Percentiles rank a stretch among this genome's conserved stretches.
These are phyloP conservation scores for Fusarium brevicatenulatum DNA, from an alignment of 2,329 filamentous ascomycete species.

Conservation along the genomic window DNA sequence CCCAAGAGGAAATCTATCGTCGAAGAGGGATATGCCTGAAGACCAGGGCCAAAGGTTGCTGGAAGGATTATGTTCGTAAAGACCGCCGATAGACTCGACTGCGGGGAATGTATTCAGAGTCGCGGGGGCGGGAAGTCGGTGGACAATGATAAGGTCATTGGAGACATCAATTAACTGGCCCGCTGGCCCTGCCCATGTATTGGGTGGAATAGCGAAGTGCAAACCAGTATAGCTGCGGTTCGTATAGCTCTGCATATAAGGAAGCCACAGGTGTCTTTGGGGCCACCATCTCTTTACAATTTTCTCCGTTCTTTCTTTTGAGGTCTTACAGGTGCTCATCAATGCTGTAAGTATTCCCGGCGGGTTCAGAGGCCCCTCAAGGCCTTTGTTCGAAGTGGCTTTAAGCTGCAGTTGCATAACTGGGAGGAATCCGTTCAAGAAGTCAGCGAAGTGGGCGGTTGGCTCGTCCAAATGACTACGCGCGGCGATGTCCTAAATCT, in stretches of 20 bases:
- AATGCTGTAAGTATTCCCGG: not conserved
- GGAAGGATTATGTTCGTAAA: not conserved
- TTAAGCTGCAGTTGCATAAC: not conserved
- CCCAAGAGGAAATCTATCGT: no score
- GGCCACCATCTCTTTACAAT: not conserved
- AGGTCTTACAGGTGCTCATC: fast-evolving
- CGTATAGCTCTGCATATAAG: not conserved
- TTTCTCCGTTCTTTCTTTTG: fast-evolving
- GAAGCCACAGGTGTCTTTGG: not conserved
- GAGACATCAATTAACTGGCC: not conserved
- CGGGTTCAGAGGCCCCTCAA: not conserved
- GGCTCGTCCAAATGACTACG: not conserved
- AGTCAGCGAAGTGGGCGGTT: not conserved
- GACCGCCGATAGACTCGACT: not conserved
- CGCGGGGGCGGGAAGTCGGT: no score
- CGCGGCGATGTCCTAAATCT: not conserved
- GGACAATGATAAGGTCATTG: not conserved
- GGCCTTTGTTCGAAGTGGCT: not conserved
- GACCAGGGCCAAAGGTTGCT: fast-evolving
- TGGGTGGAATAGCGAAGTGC: not conserved
- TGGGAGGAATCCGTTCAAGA: fast-evolving
- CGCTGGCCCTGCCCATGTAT: not conserved
- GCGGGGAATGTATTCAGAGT: no score
- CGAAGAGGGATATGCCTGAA: no score
- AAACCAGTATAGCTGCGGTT: not conserved